Conservation (phyloP, 495 filamentous ascomycete genomes). For the Penicillium salamii region DNA sequence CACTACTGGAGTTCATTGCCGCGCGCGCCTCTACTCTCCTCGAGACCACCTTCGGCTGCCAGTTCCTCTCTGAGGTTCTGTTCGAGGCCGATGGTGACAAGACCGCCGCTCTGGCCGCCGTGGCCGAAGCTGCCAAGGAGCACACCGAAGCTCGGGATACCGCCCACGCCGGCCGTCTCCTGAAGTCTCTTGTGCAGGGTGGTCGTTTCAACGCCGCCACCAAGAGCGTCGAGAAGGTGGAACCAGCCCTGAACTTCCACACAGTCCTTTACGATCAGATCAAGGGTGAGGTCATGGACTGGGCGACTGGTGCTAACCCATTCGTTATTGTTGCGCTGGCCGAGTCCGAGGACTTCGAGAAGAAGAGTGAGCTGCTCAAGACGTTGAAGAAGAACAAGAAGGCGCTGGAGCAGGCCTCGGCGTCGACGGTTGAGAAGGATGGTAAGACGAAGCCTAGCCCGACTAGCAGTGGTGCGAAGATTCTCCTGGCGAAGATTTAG, state of each 20-base stretch:
- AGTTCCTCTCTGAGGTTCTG: conserved; percentile 79
- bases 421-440: conserved; percentile 28
- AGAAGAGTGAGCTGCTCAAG: conserved; percentile 61
- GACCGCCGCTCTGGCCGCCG: conserved; percentile 60
- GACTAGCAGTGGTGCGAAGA: conserved; percentile 41
- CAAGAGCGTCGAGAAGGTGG: conserved; percentile 64
- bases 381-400: conserved; percentile 57
- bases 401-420: conserved; percentile 50
- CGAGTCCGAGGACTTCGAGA: conserved; percentile 74
- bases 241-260: conserved; percentile 80
- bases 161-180: conserved; percentile 73
- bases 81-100: conserved; percentile 75
- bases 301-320: conserved; percentile 79
- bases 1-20: conserved; percentile 70
- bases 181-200: conserved; percentile 84
- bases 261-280: conserved; percentile 73
- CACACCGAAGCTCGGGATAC: conserved; percentile 56
- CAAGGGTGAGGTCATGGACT: conserved; percentile 68
- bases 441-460: conserved; percentile 38
- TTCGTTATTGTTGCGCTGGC: conserved; percentile 79
- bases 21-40: conserved; percentile 64
- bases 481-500: conserved; percentile 44
- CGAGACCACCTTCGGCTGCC: conserved; percentile 75
- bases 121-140: conserved; percentile 66
- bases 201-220: conserved; percentile 73